Evolutionary conservation across 2,329 filamentous ascomycete genomes (phyloP), one percentile per base, ranked within the genome.

Genomic region (Diaporthe capsici): DNA sequence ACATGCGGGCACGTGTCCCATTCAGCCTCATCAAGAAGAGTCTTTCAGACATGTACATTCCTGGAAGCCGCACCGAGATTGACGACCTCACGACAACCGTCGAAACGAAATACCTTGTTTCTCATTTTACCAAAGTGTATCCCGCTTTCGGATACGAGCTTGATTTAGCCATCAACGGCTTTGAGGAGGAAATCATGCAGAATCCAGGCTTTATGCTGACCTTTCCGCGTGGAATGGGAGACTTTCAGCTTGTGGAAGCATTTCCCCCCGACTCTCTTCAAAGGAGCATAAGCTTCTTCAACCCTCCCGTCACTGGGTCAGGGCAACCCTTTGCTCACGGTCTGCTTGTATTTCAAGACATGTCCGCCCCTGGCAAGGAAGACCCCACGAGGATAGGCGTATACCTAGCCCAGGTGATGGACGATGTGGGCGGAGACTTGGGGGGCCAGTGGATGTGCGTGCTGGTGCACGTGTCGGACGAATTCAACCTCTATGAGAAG

Each of bases 101-200:
- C 37, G 77, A 78, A 39, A 77, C 77, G 0, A 74, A 67, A 13
- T 79, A 77, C 57, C 72, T 76, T 25, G 74, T 79, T 71, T 78
- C 78, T 8, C 76, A 77, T 63, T 79, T 79, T 22, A 71, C 75
- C 3, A 70, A 75, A 15, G 74, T 79, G 28, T 79, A 79, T 60
- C 74, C 78, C 0, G 61, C 75, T n/a, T 77, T 75, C 13, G 78
- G 78, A 22, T 76, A 75, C 55, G 77, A 79, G 51, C 74, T 78
- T 55, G 78, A 79, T 49, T 47, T 72, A 10, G 75, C 77, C 10
- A 65, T 77, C 58, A 77, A 77, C 25, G 72, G 77, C 3, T 77
- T 79, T n/a, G 75, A 72, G 4, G 37, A 51, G 57, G 44, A 37
- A 42, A 25, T 37, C 31, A 31, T 53, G n/a, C 34, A 55, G 3